These are phyloP conservation scores for Sugiyamaella lignohabitans DNA, from an alignment of 805 yeast genomes.

Conservation along the genomic window DNA sequence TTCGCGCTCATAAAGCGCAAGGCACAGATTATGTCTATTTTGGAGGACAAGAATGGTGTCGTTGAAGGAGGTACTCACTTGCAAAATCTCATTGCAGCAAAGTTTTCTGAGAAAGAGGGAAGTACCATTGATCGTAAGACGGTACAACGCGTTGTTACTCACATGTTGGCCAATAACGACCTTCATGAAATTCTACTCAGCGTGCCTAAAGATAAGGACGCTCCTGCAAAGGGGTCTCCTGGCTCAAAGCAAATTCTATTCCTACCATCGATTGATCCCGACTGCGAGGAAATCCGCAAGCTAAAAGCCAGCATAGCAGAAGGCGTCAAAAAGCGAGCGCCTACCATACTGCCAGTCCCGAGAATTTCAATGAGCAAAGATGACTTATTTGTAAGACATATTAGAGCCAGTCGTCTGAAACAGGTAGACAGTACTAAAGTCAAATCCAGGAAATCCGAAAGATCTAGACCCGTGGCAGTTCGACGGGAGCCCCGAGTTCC, in stretches of 20 bases:
- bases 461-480: too few species aligned
- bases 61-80: constrained; percentile 39
- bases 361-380: too few species aligned
- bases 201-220: neutral
- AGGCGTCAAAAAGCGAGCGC: constrained; percentile 4
- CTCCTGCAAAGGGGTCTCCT: constrained; percentile 15
- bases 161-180: constrained; percentile 32
- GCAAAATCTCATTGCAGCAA: constrained; percentile 36
- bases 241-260: constrained; percentile 26
- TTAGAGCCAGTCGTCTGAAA: too few species aligned
- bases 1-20: constrained; percentile 42
- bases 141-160: constrained; percentile 38
- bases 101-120: constrained; percentile 27
- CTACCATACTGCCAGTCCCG: too few species aligned
- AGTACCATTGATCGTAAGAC: constrained; percentile 52
- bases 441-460: too few species aligned
- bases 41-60: constrained; percentile 43
- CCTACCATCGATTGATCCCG: constrained; percentile 22
- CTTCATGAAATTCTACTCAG: constrained; percentile 26
- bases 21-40: constrained; percentile 37
- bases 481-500: too few species aligned
- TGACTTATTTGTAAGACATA: too few species aligned
- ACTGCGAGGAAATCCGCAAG: constrained; percentile 19
- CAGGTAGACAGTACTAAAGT: too few species aligned
- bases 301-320: constrained; percentile 16